Percentiles rank a stretch among this genome's conserved stretches.
Conservation (phyloP, 2,329 filamentous ascomycete genomes). For the Scedosporium boydii region DNA sequence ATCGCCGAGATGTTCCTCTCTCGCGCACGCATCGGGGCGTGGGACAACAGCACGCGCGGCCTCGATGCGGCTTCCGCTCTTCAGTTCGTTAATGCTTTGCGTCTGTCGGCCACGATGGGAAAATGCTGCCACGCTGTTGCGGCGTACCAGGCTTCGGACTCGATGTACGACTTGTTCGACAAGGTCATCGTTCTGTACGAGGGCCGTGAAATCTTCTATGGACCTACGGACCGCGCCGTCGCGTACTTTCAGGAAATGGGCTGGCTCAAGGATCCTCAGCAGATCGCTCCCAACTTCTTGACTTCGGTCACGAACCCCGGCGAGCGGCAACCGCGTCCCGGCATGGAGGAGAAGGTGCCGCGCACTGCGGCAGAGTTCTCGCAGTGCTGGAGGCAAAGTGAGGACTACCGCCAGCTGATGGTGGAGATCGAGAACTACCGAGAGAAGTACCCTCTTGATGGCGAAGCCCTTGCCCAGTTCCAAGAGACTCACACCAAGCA, state of each 20-base stretch:
- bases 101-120: slow-evolving; percentile 75
- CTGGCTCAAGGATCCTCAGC: slow-evolving; percentile 62
- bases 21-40: slow-evolving; percentile 60
- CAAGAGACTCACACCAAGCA: slow-evolving; percentile 9
- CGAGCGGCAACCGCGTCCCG: slow-evolving; percentile 47
- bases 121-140: slow-evolving; percentile 77
- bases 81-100: slow-evolving; percentile 59
- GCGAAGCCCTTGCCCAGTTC: slow-evolving; percentile 9
- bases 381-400: slow-evolving; percentile 9
- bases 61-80: slow-evolving; percentile 59
- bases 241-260: slow-evolving; percentile 69
- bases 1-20: slow-evolving; percentile 79
- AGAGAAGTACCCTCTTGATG: neutral
- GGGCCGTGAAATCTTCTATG: slow-evolving; percentile 68
- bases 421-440: slow-evolving; percentile 6
- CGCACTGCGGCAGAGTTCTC: slow-evolving; percentile 49
- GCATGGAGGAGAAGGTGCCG: slow-evolving; percentile 21
- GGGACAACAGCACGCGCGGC: slow-evolving; percentile 66
- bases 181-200: slow-evolving; percentile 75
- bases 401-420: neutral
- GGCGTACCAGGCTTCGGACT: slow-evolving; percentile 76
- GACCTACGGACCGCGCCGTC: slow-evolving; percentile 56
- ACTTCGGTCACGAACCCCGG: slow-evolving; percentile 74
- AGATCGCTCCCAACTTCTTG: slow-evolving; percentile 73
- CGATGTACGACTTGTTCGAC: slow-evolving; percentile 70